Percentiles rank a stretch among this genome's conserved stretches.
Evolutionary conservation across 2,329 filamentous ascomycete species (phyloP).

Genomic region (Nemania serpens): DNA sequence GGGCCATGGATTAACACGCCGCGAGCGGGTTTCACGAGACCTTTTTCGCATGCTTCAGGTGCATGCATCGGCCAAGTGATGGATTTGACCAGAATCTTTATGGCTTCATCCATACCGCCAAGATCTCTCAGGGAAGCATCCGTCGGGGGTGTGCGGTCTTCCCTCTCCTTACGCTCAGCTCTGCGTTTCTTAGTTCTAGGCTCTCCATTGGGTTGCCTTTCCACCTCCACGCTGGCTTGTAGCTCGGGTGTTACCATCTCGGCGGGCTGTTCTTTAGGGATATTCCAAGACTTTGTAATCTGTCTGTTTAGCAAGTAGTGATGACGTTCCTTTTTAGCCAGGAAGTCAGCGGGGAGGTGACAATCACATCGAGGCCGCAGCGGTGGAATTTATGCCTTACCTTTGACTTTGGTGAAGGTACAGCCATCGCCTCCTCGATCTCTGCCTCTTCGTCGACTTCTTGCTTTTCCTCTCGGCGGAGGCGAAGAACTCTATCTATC

Average conservation of each 20-base stretch:
- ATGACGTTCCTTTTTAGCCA: conserved; percentile 34
- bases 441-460: conserved; percentile 49
- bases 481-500: conserved; percentile 79
- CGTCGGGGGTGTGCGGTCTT: conserved; percentile 67
- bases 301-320: conserved; percentile 48
- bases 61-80: conserved; percentile 74
- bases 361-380: too few species aligned
- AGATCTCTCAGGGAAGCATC: conserved; percentile 72
- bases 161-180: conserved; percentile 50
- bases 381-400: conserved; percentile 15
- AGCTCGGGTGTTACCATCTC: conserved; percentile 30
- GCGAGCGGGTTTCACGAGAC: conserved; percentile 70
- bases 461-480: conserved; percentile 68
- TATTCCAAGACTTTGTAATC: conserved; percentile 48
- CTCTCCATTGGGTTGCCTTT: conserved; percentile 67
- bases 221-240: conserved; percentile 40
- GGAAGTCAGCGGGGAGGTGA: conserved; percentile 4
- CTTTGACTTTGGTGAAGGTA: conserved; percentile 37
- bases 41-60: conserved; percentile 67
- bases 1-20: conserved; percentile 82
- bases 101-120: conserved; percentile 75
- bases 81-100: conserved; percentile 70
- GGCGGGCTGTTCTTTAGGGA: conserved; percentile 35
- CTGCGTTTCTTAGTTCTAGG: conserved; percentile 69
- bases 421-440: conserved; percentile 34